Conservation (phyloP, 164 flowering plant genomes). For the Macadamia tetraphylla region DNA sequence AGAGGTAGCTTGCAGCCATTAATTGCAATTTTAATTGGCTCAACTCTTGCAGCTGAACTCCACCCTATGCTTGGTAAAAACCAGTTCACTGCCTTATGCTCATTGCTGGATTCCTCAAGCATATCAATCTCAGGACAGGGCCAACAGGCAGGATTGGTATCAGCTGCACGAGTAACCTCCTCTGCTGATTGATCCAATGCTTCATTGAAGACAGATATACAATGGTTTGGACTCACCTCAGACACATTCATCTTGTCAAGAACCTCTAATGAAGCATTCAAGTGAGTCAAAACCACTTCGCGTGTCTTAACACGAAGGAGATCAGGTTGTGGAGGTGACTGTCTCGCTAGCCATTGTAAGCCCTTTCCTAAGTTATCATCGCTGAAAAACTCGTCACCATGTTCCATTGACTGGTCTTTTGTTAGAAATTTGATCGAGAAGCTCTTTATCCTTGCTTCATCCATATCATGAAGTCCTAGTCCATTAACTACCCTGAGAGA, state of each 20-base stretch:
- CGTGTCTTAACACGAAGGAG: constrained; percentile 40
- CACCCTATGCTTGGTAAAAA: constrained; percentile 64
- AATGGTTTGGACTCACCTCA: constrained; percentile 49
- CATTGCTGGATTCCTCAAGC: constrained; percentile 41
- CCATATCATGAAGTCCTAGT: constrained; percentile 50
- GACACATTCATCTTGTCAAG: constrained; percentile 31
- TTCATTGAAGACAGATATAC: constrained; percentile 63
- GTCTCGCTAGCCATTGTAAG: constrained; percentile 71
- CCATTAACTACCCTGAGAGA: constrained; percentile 22
- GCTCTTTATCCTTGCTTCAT: constrained; percentile 42
- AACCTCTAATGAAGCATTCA: constrained; percentile 39
- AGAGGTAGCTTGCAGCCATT: constrained; percentile 51
- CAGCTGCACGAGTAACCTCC: constrained; percentile 47
- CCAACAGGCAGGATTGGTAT: constrained; percentile 53
- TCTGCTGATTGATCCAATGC: constrained; percentile 52
- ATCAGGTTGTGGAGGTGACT: constrained; percentile 55
- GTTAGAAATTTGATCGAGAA: constrained; percentile 35
- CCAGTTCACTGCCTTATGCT: constrained; percentile 25
- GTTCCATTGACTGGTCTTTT: constrained; percentile 21
- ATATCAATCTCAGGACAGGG: constrained; percentile 76
- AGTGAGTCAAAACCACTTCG: constrained; percentile 48
- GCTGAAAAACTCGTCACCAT: constrained; percentile 49
- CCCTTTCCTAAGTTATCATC: constrained; percentile 55
- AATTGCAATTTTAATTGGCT: constrained; percentile 33
- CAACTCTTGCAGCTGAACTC: constrained; percentile 49